phyloP scores from a whole-genome alignment of 1,139 yeast species.

The Ogataea hybrid region DNA sequence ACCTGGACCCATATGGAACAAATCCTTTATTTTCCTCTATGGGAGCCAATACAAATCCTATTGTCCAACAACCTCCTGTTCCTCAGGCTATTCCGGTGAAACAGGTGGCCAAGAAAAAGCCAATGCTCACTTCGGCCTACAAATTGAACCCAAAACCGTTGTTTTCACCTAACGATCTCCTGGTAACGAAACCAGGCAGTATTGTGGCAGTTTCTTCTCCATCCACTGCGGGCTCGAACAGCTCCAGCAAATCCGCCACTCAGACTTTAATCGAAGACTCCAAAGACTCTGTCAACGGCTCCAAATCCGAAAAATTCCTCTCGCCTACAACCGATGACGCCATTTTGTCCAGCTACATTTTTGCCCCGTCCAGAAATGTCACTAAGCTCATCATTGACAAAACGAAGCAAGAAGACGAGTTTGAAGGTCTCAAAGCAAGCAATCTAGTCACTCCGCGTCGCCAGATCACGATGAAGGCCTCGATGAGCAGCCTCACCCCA shows the following conservation, averaged over 20 bases:
- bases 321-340: slow-evolving; percentile 58
- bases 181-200: slow-evolving; percentile 21
- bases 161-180: slow-evolving; percentile 26
- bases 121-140: slow-evolving; percentile 60
- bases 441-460: slow-evolving; percentile 21
- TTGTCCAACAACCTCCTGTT: slow-evolving; percentile 42
- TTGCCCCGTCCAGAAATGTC: slow-evolving; percentile 60
- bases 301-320: slow-evolving; percentile 29
- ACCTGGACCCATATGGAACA: slow-evolving; percentile 60
- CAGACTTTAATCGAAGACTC: slow-evolving; percentile 21
- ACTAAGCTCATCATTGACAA: slow-evolving; percentile 57
- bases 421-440: slow-evolving; percentile 23
- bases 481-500: slow-evolving; percentile 3
- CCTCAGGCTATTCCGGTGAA: slow-evolving; percentile 46
- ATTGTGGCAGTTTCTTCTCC: slow-evolving; percentile 22
- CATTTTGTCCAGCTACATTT: slow-evolving; percentile 68
- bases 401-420: slow-evolving; percentile 30
- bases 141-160: slow-evolving; percentile 54
- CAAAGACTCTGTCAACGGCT: slow-evolving; percentile 6
- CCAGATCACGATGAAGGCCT: slow-evolving; percentile 19
- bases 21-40: slow-evolving; percentile 46
- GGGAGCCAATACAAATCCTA: slow-evolving; percentile 30
- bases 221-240: slow-evolving; percentile 19
- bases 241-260: slow-evolving; percentile 28
- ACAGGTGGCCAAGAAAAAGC: slow-evolving; percentile 55